phyloP scores from a whole-genome alignment of 2,329 filamentous ascomycete genomes.

The Neonectria hederae region DNA sequence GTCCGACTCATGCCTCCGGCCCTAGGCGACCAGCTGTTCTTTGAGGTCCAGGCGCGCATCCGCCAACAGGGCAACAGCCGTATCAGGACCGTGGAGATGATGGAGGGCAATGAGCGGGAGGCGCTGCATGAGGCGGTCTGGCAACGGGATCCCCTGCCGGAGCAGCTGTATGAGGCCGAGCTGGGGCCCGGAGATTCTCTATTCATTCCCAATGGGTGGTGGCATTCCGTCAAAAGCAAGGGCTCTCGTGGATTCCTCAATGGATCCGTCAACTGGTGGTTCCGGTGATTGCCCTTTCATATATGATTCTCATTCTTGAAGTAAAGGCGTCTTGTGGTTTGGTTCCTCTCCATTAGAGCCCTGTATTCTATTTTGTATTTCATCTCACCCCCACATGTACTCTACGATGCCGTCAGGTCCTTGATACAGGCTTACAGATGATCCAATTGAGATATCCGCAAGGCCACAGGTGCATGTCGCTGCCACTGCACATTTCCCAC shows the following conservation, averaged over 20 bases:
- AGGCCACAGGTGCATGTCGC: slow-evolving; percentile 59
- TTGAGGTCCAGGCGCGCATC: slow-evolving; percentile 54
- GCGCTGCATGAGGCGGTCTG: slow-evolving; percentile 77
- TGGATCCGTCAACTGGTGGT: slow-evolving; percentile 59
- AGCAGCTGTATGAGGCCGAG: slow-evolving; percentile 59
- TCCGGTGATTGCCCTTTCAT: slow-evolving; percentile 44
- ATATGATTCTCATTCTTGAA: not conserved
- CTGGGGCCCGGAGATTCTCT: slow-evolving; percentile 63
- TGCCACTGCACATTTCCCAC: slow-evolving; percentile 63
- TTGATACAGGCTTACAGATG: slow-evolving; percentile 53
- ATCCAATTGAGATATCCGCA: slow-evolving; percentile 63
- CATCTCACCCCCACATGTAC: slow-evolving; percentile 10
- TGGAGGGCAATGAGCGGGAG: slow-evolving; percentile 78
- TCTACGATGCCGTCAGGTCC: slow-evolving; percentile 15
- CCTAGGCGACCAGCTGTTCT: slow-evolving; percentile 72
- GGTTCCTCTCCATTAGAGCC: not conserved
- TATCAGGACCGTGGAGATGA: slow-evolving; percentile 88
- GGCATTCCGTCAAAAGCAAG: slow-evolving; percentile 56
- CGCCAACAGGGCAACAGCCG: slow-evolving; percentile 52
- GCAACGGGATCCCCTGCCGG: slow-evolving; percentile 51
- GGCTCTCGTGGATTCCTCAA: slow-evolving; percentile 49
- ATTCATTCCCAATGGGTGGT: slow-evolving; percentile 57
- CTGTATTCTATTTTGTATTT: slow-evolving; percentile 9
- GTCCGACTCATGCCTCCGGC: slow-evolving; percentile 76
- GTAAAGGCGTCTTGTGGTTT: not conserved